Conservation (phyloP, 1,284 basidiomycete species). For the Sanghuangporus sanghuang region DNA sequence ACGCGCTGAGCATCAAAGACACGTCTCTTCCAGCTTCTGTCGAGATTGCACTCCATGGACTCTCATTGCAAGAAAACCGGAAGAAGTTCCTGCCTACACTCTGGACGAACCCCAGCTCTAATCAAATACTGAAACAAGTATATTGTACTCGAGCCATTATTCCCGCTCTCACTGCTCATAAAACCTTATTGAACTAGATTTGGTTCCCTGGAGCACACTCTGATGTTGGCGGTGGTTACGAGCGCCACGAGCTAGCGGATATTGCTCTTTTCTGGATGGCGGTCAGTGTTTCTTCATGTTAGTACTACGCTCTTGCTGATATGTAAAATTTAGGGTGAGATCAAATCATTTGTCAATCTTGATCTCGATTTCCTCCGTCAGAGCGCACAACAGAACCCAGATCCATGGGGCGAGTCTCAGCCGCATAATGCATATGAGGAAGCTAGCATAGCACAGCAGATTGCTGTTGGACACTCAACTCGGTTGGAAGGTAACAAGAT, state of each 20-base stretch:
- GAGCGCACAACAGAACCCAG: conserved; percentile 16
- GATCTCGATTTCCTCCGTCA: conserved; percentile 21
- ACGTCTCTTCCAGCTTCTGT: conserved; percentile 21
- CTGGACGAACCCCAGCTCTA: conserved; percentile 19
- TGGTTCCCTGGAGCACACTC: conserved; percentile 25
- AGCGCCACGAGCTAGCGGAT: conserved; percentile 24
- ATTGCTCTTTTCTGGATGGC: conserved; percentile 26
- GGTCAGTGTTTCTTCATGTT: conserved; percentile 6
- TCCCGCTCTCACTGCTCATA: background rate
- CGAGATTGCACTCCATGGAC: conserved; percentile 25
- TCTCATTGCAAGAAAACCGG: conserved; percentile 28
- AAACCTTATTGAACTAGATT: conserved; percentile 13
- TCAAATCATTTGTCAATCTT: conserved; percentile 20
- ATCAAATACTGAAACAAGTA: conserved; percentile 23
- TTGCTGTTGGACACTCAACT: conserved; percentile 14
- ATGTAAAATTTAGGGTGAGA: conserved; percentile 17
- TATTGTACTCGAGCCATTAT: background rate
- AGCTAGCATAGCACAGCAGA: background rate
- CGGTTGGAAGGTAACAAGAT: conserved; percentile 14
- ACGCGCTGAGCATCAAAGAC: conserved; percentile 24
- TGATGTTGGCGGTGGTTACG: conserved; percentile 24
- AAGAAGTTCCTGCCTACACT: conserved; percentile 25
- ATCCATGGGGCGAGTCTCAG: conserved; percentile 22
- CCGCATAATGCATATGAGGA: conserved; percentile 20
- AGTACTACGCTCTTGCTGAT: background rate